These are phyloP conservation scores for Ophiostoma perfectum DNA, from an alignment of 2,329 filamentous ascomycete species.

Conservation along the genomic window DNA sequence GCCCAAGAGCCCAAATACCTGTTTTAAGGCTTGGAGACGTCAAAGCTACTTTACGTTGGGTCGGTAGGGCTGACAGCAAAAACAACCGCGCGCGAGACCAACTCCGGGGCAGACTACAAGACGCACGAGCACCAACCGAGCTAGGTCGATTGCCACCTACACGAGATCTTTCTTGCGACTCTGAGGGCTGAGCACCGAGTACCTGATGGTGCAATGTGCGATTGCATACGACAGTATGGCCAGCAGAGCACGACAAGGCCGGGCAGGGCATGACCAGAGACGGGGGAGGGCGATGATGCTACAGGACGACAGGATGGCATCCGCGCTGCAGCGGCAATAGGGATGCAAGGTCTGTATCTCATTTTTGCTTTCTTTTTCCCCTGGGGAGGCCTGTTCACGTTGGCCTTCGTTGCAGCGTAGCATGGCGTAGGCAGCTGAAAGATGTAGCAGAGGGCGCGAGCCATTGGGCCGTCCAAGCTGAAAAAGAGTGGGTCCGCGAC, in stretches of 20 bases:
- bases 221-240: no score
- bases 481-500: conserved; percentile 3
- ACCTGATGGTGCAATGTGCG: no score
- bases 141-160: neutral
- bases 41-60: neutral
- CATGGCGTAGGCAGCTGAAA: neutral
- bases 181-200: no score
- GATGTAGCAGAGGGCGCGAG: no score
- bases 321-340: no score
- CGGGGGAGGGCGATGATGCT: no score
- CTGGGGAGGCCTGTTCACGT: neutral
- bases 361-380: neutral
- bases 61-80: conserved; percentile 1
- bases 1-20: neutral
- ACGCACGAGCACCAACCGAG: neutral
- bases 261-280: no score
- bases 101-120: neutral
- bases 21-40: no score
- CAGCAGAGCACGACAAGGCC: no score
- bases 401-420: neutral
- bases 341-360: neutral
- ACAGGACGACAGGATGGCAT: no score
- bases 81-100: neutral
- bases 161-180: neutral
- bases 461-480: neutral